Percentiles rank a stretch among this genome's conserved stretches.
phyloP scores from a whole-genome alignment of 176 grass and related monocot genomes.

The Raddia distichophylla region DNA sequence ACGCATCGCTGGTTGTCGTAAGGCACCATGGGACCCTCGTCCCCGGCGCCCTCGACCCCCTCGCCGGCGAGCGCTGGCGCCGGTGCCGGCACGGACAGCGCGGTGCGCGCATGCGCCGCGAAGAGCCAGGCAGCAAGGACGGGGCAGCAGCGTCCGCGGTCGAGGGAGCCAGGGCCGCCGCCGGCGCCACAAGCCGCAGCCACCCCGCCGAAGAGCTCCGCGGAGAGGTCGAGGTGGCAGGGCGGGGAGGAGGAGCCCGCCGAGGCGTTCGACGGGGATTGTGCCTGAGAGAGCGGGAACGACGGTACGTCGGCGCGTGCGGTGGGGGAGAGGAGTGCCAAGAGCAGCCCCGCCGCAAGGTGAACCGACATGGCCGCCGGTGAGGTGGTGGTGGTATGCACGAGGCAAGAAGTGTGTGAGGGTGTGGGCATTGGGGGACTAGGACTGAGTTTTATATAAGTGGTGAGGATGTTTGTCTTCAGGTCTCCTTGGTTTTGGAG shows the following conservation, averaged over 20 bases:
- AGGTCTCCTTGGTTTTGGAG: slow-evolving; percentile 1
- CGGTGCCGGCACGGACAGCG: slow-evolving; percentile 60
- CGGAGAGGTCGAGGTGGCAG: slow-evolving; percentile 92
- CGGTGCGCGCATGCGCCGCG: slow-evolving; percentile 88
- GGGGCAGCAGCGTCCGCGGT: slow-evolving; percentile 91
- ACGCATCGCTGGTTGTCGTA: slow-evolving; percentile 98
- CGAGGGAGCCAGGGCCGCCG: slow-evolving; percentile 42
- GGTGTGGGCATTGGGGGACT: slow-evolving; percentile 22
- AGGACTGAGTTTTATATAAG: slow-evolving; percentile 28
- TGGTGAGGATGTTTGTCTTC: slow-evolving; percentile 30
- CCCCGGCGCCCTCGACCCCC: slow-evolving; percentile 23
- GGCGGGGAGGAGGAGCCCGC: slow-evolving; percentile 53
- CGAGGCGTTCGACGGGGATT: slow-evolving; percentile 46
- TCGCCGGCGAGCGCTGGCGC: slow-evolving; percentile 39
- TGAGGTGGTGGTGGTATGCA: neutral
- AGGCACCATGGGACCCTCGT: slow-evolving; percentile 82
- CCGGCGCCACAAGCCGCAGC: slow-evolving; percentile 78
- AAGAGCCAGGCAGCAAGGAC: slow-evolving; percentile 99
- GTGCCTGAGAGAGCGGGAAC: slow-evolving; percentile 41
- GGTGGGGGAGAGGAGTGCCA: slow-evolving; percentile 31
- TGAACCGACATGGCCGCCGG: slow-evolving; percentile 53
- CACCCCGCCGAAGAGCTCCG: slow-evolving; percentile 97
- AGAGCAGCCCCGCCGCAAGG: slow-evolving; percentile 34
- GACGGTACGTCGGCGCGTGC: slow-evolving; percentile 24
- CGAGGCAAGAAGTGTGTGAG: neutral